Conservation (phyloP, 768 basidiomycete species). For the Trametes punicea region DNA sequence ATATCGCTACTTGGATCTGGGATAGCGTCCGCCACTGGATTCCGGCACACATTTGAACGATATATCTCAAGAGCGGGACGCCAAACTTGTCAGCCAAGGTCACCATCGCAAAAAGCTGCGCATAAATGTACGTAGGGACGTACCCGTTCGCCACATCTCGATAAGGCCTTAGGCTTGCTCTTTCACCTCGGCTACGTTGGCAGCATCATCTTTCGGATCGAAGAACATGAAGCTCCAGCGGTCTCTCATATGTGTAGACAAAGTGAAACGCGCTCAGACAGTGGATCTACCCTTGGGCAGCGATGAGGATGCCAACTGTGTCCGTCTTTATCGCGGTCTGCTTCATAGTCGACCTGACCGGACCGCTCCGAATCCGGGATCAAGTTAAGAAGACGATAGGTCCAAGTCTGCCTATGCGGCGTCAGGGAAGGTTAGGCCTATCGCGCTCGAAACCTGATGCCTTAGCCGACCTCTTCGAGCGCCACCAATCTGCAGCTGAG, state of each 20-base stretch:
- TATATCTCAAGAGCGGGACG: slow-evolving; percentile 51
- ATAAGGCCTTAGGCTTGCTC: slow-evolving; percentile 63
- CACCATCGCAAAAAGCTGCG: background rate
- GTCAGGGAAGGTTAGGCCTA: background rate
- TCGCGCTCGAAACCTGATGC: background rate
- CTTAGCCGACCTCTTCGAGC: slow-evolving; percentile 53
- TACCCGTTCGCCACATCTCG: slow-evolving; percentile 65
- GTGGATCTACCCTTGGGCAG: too few species aligned
- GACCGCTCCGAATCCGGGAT: slow-evolving; percentile 52
- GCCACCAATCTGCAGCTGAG: slow-evolving; percentile 63
- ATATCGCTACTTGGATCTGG: too few species aligned
- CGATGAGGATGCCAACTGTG: slow-evolving; percentile 74
- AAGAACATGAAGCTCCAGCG: too few species aligned
- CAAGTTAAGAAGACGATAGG: slow-evolving; percentile 62
- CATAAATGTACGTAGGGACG: background rate
- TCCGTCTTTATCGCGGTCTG: slow-evolving; percentile 66
- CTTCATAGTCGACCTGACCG: slow-evolving; percentile 54
- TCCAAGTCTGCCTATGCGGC: slow-evolving; percentile 53
- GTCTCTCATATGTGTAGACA: too few species aligned
- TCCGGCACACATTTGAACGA: slow-evolving; percentile 43
- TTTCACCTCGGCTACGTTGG: slow-evolving; percentile 55
- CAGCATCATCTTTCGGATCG: slow-evolving; percentile 46
- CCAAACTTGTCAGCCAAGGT: slow-evolving; percentile 26
- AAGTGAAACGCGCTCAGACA: too few species aligned
- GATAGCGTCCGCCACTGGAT: too few species aligned